Base-by-base conservation (phyloP, 1,139 yeast species). In the Yamadazyma sp. region DNA sequence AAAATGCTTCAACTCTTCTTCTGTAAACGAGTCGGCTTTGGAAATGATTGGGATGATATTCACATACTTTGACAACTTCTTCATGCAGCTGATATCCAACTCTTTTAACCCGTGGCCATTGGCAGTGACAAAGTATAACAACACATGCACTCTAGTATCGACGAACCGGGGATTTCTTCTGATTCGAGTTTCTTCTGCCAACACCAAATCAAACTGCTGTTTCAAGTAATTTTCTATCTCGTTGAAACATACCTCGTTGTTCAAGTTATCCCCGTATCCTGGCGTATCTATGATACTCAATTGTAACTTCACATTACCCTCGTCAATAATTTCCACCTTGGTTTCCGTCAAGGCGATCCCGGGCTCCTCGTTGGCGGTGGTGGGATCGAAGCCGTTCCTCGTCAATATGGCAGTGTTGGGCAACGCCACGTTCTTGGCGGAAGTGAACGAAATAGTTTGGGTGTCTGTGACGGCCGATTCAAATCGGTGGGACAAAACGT, bases 101-200 rank as follows among this genome's bases (percentile, higher is more conserved):
- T 85, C 92, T 50, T 83, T 74, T 46, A 85, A 67, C 0, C 92
- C 92, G 56, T 85, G 92, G 16, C 92, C 91, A 1, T 87, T 83
- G 12, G 92, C 82, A 38, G 81, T 79, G 45, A 85, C 74, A 51
- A 85, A 83, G 57, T 85, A 85, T 41, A 85, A 62, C 53, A 85
- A 74, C 5, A 77, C 80, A 55, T 85, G 94, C 33, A 85, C 87
- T 54, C 91, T 73, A 8, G 88, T 80, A 58, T 85, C 94, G 48
- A 79, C 81, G 51, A 85, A 85, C 41, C 89, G 64, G 23, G 94
- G 94, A 54, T 85, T 84, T 76, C 98, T 81, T 64, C 87, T 82
- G 49, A 92, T 87, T 47, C 95, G 77, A 14, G 95, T 83, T 61
- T 92, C 98, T 62, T 92, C 98, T 11, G 87, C 83, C 50, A 92